Evolutionary conservation across 192 early-diverging fungal genomes (phyloP).

Genomic region (Backusella macrospora): DNA sequence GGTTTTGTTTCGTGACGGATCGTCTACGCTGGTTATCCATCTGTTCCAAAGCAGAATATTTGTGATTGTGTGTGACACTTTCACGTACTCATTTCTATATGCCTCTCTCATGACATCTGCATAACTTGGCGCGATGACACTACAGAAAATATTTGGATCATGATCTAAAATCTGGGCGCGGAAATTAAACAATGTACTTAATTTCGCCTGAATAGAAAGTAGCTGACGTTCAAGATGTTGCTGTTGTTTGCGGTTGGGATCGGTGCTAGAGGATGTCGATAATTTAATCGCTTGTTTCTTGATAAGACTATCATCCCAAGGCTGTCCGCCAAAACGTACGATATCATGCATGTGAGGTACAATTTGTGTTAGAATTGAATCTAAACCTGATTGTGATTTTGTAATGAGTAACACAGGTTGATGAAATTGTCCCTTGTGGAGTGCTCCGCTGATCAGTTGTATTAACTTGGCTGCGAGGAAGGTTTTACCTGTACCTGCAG

Average conservation of each 20-base stretch:
- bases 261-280: not conserved
- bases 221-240: not conserved
- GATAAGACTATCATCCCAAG: not conserved
- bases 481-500: constrained; percentile 37
- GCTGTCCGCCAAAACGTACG: constrained; percentile 28
- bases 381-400: constrained; percentile 16
- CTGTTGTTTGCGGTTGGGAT: not conserved
- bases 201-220: not conserved
- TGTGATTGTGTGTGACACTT: not conserved
- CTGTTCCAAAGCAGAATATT: not conserved
- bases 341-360: constrained; percentile 18
- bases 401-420: constrained; percentile 36
- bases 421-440: constrained; percentile 18
- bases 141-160: not conserved
- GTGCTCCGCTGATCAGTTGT: constrained; percentile 24
- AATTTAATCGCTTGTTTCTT: constrained; percentile 1
- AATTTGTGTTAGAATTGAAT: constrained; percentile 23
- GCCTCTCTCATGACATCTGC: not conserved
- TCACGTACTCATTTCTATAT: not conserved
- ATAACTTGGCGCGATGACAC: constrained; percentile 17
- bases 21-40: not conserved
- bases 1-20: not conserved
- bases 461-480: constrained; percentile 31
- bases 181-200: constrained; percentile 1
- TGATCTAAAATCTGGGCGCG: not conserved